Evolutionary conservation across 2,329 filamentous ascomycete species (phyloP), one percentile per base, ranked within the genome.

Genomic region (Aspergillus sergii): DNA sequence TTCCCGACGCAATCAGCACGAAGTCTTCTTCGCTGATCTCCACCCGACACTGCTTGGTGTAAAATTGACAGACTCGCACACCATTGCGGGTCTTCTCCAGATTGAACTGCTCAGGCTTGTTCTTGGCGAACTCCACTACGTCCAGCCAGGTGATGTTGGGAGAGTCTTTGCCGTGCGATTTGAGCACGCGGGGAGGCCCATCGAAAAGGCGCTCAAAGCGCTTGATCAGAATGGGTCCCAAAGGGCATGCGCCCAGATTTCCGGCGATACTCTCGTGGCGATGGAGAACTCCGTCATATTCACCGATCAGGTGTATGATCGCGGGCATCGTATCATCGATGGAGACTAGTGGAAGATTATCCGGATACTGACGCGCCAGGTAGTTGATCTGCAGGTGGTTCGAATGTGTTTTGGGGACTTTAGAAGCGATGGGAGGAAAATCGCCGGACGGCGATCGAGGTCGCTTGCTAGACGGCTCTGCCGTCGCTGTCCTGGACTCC

Each of bases 1-100:
- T 91, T 32, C 93, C 92, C 45, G 91, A 94, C 60, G 89, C 88
- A 68, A 96, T 94, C 68, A 96, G 81, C 48, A 93, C 86, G 83
- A 90, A 96, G 74, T 97, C 93, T 75, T 96, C 92, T 76, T 96
- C 92, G 21, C 88, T 89, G 65, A 97, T 94, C 79, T 96, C 92
- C 10, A 96, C 90, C 55, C 91, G 87, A 68, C 89, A 86, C 64
- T 93, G 91, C 73, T 93, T 93, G 67, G 92, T 89, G 72, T 89
- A 88, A 76, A 96, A 95, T 66, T 92, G 91, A 73, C 93, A 96
- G 59, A 90, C 88, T 54, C 90, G 86, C 59, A 86, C 81, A 23
- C 91, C 90, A 68, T 91, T 89, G 51, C 87, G 84, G 65, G 86
- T 85, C 62, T 91, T 88, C 60, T 87, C 88, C 58, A 96, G 80